A percentile compares a stretch with the other conserved stretches of the same genome.
phyloP scores from a whole-genome alignment of 352 stramenopile species.

The Globisporangium canariense region DNA sequence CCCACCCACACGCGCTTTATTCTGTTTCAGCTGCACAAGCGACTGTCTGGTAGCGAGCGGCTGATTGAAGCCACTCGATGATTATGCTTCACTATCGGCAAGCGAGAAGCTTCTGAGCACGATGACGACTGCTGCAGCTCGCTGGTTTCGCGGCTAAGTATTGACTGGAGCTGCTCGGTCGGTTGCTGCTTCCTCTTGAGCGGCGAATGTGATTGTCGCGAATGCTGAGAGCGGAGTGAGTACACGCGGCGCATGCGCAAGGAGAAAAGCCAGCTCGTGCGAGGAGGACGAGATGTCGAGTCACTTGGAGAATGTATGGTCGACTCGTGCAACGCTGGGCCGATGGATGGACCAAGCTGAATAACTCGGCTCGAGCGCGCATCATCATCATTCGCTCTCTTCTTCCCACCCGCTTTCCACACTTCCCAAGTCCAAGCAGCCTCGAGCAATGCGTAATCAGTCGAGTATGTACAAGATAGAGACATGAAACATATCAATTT shows the following conservation, averaged over 20 bases:
- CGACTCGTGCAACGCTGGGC: neutral
- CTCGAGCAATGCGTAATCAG: too few relatives aligned
- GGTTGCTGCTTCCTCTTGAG: neutral
- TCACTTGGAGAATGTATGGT: constrained; percentile 11
- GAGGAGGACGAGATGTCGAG: neutral
- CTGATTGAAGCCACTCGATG: too few relatives aligned
- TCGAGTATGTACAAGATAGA: too few relatives aligned
- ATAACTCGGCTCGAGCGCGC: neutral
- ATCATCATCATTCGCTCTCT: constrained; percentile 4
- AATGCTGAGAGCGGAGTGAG: neutral
- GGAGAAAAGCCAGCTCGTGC: constrained; percentile 1
- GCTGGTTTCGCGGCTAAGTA: neutral
- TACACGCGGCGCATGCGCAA: neutral
- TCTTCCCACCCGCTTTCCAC: neutral
- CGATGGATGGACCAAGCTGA: constrained; percentile 2
- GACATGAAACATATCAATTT: too few relatives aligned
- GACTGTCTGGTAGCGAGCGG: too few relatives aligned
- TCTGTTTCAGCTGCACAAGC: too few relatives aligned
- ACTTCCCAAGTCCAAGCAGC: too few relatives aligned
- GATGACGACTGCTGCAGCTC: neutral
- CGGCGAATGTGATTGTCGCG: neutral
- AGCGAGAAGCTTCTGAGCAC: too few relatives aligned
- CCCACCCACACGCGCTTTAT: too few relatives aligned
- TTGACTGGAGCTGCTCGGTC: too few relatives aligned
- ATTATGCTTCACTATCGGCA: too few relatives aligned